phyloP scores from a whole-genome alignment of 768 basidiomycete species.

The Mrakia frigida region DNA sequence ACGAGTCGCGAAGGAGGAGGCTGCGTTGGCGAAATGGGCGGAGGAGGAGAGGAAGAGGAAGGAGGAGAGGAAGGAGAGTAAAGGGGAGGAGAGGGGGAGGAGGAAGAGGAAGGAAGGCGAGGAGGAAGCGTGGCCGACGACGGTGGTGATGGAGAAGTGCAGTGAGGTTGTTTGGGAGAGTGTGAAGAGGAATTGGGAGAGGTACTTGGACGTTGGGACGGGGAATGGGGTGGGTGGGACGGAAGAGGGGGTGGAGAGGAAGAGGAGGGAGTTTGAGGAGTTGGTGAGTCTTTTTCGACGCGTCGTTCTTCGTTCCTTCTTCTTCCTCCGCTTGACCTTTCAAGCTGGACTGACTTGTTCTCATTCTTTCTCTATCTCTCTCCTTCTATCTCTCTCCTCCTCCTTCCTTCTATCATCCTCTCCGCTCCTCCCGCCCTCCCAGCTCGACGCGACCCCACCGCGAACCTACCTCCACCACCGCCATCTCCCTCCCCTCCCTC shows the following conservation, averaged over 20 bases:
- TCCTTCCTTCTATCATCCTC: neutral
- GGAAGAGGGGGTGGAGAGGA: neutral
- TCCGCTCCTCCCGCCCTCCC: neutral
- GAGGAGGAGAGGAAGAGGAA: neutral
- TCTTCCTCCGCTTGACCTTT: neutral
- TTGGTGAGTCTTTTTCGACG: neutral
- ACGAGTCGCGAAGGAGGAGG: neutral
- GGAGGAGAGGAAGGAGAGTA: neutral
- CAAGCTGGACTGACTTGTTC: neutral
- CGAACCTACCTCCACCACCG: neutral
- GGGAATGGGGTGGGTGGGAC: neutral
- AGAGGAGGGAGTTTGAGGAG: neutral
- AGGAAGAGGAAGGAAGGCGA: neutral
- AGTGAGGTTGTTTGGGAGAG: slow-evolving; percentile 3
- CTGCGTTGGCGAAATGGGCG: neutral
- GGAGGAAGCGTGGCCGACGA: neutral
- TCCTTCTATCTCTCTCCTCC: neutral
- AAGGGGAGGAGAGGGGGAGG: neutral
- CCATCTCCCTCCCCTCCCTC: neutral
- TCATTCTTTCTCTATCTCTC: neutral
- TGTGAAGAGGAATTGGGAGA: slow-evolving; percentile 3
- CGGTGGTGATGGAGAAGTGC: neutral
- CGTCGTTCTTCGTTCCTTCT: neutral
- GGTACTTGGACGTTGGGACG: neutral
- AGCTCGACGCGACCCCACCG: neutral